A percentile compares a stretch with the other conserved stretches of the same genome.
Evolutionary conservation across 2,329 filamentous ascomycete species (phyloP).

Genomic region (Magnaporthiopsis rhizophila): DNA sequence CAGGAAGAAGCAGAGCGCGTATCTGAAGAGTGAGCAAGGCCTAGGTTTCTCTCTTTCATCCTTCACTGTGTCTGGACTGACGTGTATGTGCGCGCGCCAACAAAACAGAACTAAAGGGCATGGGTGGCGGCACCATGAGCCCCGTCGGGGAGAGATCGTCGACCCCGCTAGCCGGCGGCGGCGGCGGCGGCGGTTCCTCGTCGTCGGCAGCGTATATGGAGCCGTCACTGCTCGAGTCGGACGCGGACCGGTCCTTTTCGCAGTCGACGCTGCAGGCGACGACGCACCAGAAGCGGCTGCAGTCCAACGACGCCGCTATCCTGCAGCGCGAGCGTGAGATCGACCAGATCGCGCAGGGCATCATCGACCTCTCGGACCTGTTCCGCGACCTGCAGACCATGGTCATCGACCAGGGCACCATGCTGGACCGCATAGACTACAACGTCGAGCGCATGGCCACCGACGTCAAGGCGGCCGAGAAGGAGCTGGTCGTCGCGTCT

Average conservation of each 20-base stretch:
- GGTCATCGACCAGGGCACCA: constrained; percentile 87
- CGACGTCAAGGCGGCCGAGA: constrained; percentile 87
- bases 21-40: constrained; percentile 69
- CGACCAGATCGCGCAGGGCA: constrained; percentile 94
- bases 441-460: constrained; percentile 94
- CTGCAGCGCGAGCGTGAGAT: constrained; percentile 92
- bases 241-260: constrained; percentile 86
- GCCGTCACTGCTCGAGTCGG: constrained; percentile 84
- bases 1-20: constrained; percentile 94
- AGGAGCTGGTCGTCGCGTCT: constrained; percentile 81
- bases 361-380: constrained; percentile 93
- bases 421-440: constrained; percentile 93
- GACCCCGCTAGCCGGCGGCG: constrained; percentile 34
- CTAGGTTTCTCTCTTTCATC: background rate
- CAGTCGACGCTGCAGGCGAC: constrained; percentile 82
- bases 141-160: constrained; percentile 39
- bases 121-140: constrained; percentile 47
- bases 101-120: constrained; percentile 59
- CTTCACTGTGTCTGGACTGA: background rate
- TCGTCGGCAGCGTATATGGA: constrained; percentile 52
- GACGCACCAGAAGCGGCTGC: constrained; percentile 55
- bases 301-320: constrained; percentile 76
- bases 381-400: constrained; percentile 95
- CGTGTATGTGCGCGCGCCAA: constrained; percentile 14
- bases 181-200: constrained; percentile 29